Evolutionary conservation across 2,329 filamentous ascomycete species (phyloP).

Genomic region (Byssoonygena ceratinophila): DNA sequence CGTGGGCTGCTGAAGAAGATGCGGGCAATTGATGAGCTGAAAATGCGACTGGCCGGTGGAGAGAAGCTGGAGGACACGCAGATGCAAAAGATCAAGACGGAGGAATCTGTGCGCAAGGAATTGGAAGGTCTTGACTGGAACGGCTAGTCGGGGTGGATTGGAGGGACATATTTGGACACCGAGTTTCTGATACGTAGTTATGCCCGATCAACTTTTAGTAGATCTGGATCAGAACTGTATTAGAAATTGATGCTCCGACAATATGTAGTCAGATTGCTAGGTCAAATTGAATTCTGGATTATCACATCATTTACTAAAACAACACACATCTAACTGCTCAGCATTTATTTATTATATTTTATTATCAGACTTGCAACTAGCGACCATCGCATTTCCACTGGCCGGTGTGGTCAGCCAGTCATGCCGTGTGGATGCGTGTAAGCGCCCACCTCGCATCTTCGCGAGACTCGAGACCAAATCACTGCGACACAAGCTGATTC

Average conservation of each 20-base stretch:
- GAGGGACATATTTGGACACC: slow-evolving; percentile 9
- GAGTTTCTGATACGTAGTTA: not conserved
- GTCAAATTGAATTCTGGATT: not conserved
- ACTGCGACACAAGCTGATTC: not conserved
- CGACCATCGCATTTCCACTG: too few relatives aligned
- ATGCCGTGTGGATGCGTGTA: too few relatives aligned
- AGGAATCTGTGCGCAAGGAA: slow-evolving; percentile 73
- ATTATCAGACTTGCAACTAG: too few relatives aligned
- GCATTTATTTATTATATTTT: too few relatives aligned
- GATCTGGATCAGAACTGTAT: too few relatives aligned
- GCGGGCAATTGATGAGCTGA: slow-evolving; percentile 90
- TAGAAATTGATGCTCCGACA: too few relatives aligned
- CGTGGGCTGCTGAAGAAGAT: slow-evolving; percentile 93
- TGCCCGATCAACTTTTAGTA: not conserved
- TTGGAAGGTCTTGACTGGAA: slow-evolving; percentile 52
- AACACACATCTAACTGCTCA: too few relatives aligned
- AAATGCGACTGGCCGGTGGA: slow-evolving; percentile 87
- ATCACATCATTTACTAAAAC: not conserved
- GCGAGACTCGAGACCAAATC: too few relatives aligned
- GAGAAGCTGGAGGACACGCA: slow-evolving; percentile 98
- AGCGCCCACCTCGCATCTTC: too few relatives aligned
- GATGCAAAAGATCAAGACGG: slow-evolving; percentile 94
- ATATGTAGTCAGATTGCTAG: not conserved
- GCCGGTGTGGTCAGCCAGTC: too few relatives aligned
- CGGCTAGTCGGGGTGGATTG: too few relatives aligned